Evolutionary conservation across 345 rosid genomes (phyloP).

Genomic region (Euclidium syriacum): DNA sequence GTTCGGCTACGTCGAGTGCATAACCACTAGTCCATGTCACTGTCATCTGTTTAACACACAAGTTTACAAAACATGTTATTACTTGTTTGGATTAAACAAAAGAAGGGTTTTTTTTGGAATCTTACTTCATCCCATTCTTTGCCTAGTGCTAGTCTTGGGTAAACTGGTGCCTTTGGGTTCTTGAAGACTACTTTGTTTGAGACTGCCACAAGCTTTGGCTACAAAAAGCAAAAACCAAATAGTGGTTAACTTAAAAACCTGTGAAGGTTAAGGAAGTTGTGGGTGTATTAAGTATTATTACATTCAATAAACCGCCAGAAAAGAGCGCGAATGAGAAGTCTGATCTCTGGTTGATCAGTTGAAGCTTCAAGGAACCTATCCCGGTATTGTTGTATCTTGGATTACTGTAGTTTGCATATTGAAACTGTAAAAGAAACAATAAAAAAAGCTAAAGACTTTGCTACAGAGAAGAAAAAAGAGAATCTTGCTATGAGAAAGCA

Average conservation of each 20-base stretch:
- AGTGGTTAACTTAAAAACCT: background rate
- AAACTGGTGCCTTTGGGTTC: conserved; percentile 66
- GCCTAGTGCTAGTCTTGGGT: conserved; percentile 70
- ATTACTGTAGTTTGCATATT: conserved; percentile 58
- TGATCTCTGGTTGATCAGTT: conserved; percentile 69
- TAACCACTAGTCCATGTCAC: conserved; percentile 84
- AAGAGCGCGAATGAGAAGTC: conserved; percentile 63
- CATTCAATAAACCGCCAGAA: conserved; percentile 55
- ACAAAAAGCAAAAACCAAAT: background rate
- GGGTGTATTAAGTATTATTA: conserved; percentile 19
- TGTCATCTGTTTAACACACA: conserved; percentile 47
- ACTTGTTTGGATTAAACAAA: background rate
- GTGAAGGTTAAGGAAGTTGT: background rate
- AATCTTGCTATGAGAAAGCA: background rate
- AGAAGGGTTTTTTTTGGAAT: background rate
- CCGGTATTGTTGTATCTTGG: conserved; percentile 45
- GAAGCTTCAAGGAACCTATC: conserved; percentile 59
- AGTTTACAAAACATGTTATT: background rate
- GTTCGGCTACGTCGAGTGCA: conserved; percentile 46
- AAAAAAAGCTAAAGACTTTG: background rate
- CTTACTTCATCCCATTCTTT: conserved; percentile 70
- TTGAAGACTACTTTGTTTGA: conserved; percentile 50
- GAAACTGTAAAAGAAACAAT: conserved; percentile 37
- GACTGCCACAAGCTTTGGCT: conserved; percentile 69
- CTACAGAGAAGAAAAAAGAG: background rate